Base-by-base conservation (phyloP, 306 rosid species). In the Trichosanthes cucumerina region DNA sequence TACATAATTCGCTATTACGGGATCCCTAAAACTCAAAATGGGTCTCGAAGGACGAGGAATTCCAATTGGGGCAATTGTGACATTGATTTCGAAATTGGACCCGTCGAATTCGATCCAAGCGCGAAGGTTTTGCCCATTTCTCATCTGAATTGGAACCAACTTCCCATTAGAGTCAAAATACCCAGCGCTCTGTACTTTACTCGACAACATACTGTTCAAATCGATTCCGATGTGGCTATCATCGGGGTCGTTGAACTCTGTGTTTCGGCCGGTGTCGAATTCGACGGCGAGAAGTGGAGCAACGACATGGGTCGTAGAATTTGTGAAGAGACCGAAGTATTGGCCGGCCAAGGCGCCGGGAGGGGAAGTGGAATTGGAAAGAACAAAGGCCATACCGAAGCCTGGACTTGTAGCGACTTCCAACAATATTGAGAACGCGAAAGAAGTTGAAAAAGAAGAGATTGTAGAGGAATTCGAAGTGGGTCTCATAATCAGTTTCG, bases 101-200 rank as follows among this genome's bases (percentile, higher is more conserved):
- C 96, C 97, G 66, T 89, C 68, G 58, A 95, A 92, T 0, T 95
- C 96, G 70, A 95, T 89, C 98, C 97, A 95, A 4, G 95, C 94
- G 6, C 76, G 87, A 31, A 95, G 49, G 56, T 95, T 95, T 16
- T 82, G 76, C 0, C 98, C 97, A 46, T 70, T 81, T 19, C 88
- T 80, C 96, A 95, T 92, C 21, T 72, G 88, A 0, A 90, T 33
- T 7, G 95, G 86, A 12, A 95, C 86, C 21, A 95, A 88, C 0
- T 6, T 59, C 2, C 91, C 97, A 4, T 23, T 58, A 16, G 92
- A 85, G 33, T 89, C 83, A 71, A 76, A 88, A 77, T 89, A 95
- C 1, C 98, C 93, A 1, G 98, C 98, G 2, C 90, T 0, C 0
- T 2, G 36, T 0, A 28, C 19, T 0, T 0, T 0, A 1, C 0